Base-by-base conservation (phyloP, 2,329 filamentous ascomycete species). In the Phoma sp. region DNA sequence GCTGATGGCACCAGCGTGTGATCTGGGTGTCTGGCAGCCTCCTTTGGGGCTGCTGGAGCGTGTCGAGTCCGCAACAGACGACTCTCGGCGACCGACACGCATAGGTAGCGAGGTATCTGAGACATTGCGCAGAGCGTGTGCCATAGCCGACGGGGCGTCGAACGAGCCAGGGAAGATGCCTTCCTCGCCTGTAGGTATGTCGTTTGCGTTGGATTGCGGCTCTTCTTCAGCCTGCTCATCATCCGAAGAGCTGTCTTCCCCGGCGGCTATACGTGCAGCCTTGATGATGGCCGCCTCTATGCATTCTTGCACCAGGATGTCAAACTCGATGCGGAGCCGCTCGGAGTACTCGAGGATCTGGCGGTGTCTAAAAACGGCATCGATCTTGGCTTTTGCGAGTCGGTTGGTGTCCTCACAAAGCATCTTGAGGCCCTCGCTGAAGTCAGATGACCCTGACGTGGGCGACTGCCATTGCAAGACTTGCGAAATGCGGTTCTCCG, bases 381-480 rank as follows among this genome's bases (percentile, higher is more conserved):
- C 95, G 1, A 98, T 91, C 74, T 99, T 99, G 39, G 89, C 85
- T 68, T 88, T 91, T 24, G 93, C 90, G 35, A 92, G 85, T 68
- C 85, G 88, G 73, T 95, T 92, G 0, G 93, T 98, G 71, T 99
- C 95, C 13, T 90, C 85, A 72, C 92, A 96, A n/a, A 99, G 80
- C 24, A 92, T 76, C 33, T 92, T 89, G 22, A 99, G 80, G 0
- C 95, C 95, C 69, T 96, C 91, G 72, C 98, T 94, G 72, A 97
- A 92, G 60, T 99, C 95, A 15, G 96, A 78, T 0, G 92, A 95
- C 68, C 94, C 94, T 44, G 89, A 90, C 67, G 91, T 93, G 0
- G 95, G 95, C 5, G 94, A 96, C 70, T 96, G 92, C 95, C 96
- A 99, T 73, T 97, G 92, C 63, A 96, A 76, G 6, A 99, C 93